Base-by-base conservation (phyloP, 2,329 filamentous ascomycete species). In the Epichloe sp. region DNA sequence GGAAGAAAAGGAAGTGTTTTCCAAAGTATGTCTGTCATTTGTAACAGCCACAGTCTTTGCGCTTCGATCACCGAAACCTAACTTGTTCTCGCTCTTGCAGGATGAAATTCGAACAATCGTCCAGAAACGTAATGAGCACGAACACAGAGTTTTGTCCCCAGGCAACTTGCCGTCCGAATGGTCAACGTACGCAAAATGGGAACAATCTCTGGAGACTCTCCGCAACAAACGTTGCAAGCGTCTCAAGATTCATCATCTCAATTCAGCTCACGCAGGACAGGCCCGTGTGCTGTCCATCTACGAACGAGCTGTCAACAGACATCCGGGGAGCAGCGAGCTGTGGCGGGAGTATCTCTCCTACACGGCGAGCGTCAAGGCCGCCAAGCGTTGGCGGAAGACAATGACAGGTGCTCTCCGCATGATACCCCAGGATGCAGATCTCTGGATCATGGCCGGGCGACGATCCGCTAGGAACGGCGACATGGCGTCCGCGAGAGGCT, bases 291-390 rank as follows among this genome's bases (percentile, higher is more conserved):
- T 96, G 63, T 85, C 86, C 65, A 85, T 97, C 56, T 85, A 95
- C 58, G 89, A 96, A 59, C 83, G 93, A 55, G 89, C 81, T 19
- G 88, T 90, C 31, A 78, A 80, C 62, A 88, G 88, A 56, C 93
- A 96, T 62, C 85, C 87, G 1, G 88, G 3, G 3, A 87, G 87
- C 62, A 63, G 89, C 37, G 78, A 78, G 2, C 74, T 98, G 38
- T 98, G 93, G 93, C 82, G 86, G 66, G 86, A 90, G 62, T 96
- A 95, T 63, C 82, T 97, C 53, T 79, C 85, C 53, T 97, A 88
- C 65, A 83, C 87, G 15, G 77, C 82, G 59, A 78, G 80, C 57
- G 75, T 82, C 62, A 83, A 79, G 59, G 80, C 82, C 5, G 75
- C 75, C 15, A 84, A 83, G 68, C 73, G 80, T 41, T 84, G 82